Conservation (phyloP, 768 basidiomycete species). For the Podaxis sp. region DNA sequence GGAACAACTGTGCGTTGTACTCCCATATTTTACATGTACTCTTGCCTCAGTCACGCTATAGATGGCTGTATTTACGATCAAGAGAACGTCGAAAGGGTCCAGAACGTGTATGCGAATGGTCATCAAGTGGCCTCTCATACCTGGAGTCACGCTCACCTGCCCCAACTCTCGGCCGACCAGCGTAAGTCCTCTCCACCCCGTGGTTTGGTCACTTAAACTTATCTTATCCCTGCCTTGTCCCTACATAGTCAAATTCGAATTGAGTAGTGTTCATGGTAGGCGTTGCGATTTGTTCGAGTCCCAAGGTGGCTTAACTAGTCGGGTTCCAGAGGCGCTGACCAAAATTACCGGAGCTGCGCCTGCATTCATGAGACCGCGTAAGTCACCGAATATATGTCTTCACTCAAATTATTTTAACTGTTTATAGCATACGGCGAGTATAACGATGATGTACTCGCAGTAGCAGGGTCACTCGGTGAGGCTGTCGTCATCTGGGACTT, state of each 20-base stretch:
- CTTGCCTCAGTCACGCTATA: not conserved
- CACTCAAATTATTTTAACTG: not conserved
- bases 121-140: slow-evolving; percentile 33
- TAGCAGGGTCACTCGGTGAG: slow-evolving; percentile 20
- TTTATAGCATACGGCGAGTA: slow-evolving; percentile 30
- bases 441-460: slow-evolving; percentile 26
- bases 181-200: slow-evolving; percentile 15
- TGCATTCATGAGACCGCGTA: slow-evolving; percentile 34
- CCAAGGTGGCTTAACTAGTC: not conserved
- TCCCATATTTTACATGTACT: not conserved
- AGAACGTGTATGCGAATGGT: slow-evolving; percentile 25
- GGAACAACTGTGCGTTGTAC: slow-evolving; percentile 22
- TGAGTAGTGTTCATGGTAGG: slow-evolving; percentile 19
- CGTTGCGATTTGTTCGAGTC: not conserved
- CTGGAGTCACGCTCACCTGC: slow-evolving; percentile 29
- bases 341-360: slow-evolving; percentile 27
- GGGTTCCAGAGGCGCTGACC: slow-evolving; percentile 18
- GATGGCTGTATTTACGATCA: slow-evolving; percentile 28
- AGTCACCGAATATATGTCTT: not conserved
- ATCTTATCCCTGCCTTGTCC: not conserved
- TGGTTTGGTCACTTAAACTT: not conserved
- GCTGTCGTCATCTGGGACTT: slow-evolving; percentile 28
- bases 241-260: slow-evolving; percentile 17
- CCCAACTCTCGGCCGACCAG: slow-evolving; percentile 22
- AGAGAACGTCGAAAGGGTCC: slow-evolving; percentile 22